Evolutionary conservation across 1,139 yeast genomes (phyloP), one percentile per base, ranked within the genome.

Genomic region (Lodderomyces orthopsilosis): DNA sequence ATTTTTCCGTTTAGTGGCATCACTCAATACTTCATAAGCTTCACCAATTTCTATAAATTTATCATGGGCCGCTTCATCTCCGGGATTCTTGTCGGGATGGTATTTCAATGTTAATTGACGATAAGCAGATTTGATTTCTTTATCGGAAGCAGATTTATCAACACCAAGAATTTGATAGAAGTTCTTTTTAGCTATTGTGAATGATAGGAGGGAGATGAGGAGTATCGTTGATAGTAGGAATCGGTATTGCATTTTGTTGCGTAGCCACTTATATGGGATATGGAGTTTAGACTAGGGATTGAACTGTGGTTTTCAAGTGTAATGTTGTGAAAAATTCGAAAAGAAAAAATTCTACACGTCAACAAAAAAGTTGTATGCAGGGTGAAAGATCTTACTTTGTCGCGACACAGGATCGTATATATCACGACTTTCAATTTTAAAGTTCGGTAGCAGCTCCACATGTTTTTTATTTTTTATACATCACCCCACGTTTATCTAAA

Each of bases 51-150:
- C 95, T 42, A 93, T 83, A 63, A 90, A 93, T 63, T 79, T 84
- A 45, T 85, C 84, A 51, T 87, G 91, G 1, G 97, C 95, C 35
- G 77, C 84, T 18, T 87, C 93, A 51, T 84, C 80, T 1, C 49
- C 49, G 4, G 74, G 85, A 58, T 93, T 93, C 68, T 94, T 93
- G 63, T 93, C 98, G 1, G 98, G 98, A 59, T 93, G 98, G 63
- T 79, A 90, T 58, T 87, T 88, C 62, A 90, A 85, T 52, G 94
- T 84, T 51, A 93, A 70, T 48, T 80, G 79, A 53, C 96, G 69
- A 63, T 91, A 93, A 0, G 98, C 96, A 48, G 82, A 79, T 60
- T 88, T 89, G 67, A 93, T 87, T 46, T 91, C 91, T 53, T 79
- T 83, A 21, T 87, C 96, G 42, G 75, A 75, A 0, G 96, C 95